Conservation (phyloP, 768 basidiomycete genomes). For the Leccinum uliginosum region DNA sequence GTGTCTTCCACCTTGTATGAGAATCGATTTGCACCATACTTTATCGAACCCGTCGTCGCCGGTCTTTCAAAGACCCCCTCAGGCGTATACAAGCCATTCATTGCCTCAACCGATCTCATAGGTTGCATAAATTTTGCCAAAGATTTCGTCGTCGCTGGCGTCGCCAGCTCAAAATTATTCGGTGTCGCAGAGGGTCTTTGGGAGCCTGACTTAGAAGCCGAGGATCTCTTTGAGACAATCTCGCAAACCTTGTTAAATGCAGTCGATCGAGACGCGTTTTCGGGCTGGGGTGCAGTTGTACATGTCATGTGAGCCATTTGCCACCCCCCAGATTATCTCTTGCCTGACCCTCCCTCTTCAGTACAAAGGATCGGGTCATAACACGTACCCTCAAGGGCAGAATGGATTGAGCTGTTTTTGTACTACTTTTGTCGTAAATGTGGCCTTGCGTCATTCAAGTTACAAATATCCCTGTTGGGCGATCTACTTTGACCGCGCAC, state of each 20-base stretch:
- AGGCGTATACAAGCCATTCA: constrained; percentile 81
- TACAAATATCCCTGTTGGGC: neutral
- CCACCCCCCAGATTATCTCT: constrained; percentile 4
- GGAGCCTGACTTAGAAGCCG: constrained; percentile 95
- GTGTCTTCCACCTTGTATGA: constrained; percentile 96
- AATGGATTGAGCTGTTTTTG: constrained; percentile 65
- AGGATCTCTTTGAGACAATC: constrained; percentile 98
- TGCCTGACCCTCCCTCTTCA: constrained; percentile 24
- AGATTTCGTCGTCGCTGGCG: constrained; percentile 96
- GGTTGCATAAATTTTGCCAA: constrained; percentile 92
- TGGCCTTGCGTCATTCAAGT: neutral
- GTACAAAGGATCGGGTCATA: constrained; percentile 70
- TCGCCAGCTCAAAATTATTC: constrained; percentile 86
- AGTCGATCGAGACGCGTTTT: constrained; percentile 93
- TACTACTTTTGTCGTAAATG: constrained; percentile 19
- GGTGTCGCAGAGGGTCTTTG: constrained; percentile 98
- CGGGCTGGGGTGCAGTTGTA: constrained; percentile 95
- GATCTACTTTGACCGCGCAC: neutral
- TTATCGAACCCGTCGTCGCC: constrained; percentile 94
- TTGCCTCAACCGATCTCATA: constrained; percentile 91
- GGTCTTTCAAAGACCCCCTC: constrained; percentile 74
- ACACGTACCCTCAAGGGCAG: constrained; percentile 85
- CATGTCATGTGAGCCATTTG: constrained; percentile 78
- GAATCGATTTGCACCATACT: constrained; percentile 93
- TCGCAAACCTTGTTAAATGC: constrained; percentile 94